Conservation (phyloP, 768 basidiomycete species). For the Thelephora aurantiotincta region DNA sequence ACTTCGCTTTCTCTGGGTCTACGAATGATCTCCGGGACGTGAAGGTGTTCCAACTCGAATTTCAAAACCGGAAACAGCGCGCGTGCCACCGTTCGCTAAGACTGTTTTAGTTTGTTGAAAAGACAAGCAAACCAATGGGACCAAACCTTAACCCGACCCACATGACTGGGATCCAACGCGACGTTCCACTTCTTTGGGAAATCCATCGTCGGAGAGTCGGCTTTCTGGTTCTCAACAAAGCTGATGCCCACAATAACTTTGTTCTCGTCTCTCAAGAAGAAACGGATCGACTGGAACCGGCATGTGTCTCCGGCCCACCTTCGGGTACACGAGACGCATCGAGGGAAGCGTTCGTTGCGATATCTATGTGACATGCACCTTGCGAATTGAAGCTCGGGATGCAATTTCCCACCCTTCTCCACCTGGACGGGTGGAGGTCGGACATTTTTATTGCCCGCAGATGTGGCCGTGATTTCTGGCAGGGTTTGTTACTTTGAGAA, state of each 20-base stretch:
- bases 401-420: constrained; percentile 22
- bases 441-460: not conserved
- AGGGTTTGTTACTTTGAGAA: not conserved
- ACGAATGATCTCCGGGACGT: constrained; percentile 42
- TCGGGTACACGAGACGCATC: constrained; percentile 73
- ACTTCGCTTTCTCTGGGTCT: constrained; percentile 71
- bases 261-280: constrained; percentile 51
- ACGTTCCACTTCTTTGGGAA: constrained; percentile 60
- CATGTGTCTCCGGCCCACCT: constrained; percentile 84
- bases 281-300: constrained; percentile 75
- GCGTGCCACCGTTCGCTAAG: constrained; percentile 50
- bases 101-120: not conserved
- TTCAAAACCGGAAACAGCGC: constrained; percentile 55
- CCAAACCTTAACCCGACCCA: constrained; percentile 46
- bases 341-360: constrained; percentile 55
- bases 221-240: constrained; percentile 50
- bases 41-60: constrained; percentile 49
- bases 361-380: constrained; percentile 80
- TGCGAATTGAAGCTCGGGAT: constrained; percentile 62
- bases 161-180: constrained; percentile 31
- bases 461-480: not conserved
- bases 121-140: not conserved
- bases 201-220: constrained; percentile 44
- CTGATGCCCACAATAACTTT: constrained; percentile 49
- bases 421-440: constrained; percentile 2